These are phyloP conservation scores for Emericellopsis cladophorae DNA, from an alignment of 2,329 filamentous ascomycete species.

Conservation along the genomic window DNA sequence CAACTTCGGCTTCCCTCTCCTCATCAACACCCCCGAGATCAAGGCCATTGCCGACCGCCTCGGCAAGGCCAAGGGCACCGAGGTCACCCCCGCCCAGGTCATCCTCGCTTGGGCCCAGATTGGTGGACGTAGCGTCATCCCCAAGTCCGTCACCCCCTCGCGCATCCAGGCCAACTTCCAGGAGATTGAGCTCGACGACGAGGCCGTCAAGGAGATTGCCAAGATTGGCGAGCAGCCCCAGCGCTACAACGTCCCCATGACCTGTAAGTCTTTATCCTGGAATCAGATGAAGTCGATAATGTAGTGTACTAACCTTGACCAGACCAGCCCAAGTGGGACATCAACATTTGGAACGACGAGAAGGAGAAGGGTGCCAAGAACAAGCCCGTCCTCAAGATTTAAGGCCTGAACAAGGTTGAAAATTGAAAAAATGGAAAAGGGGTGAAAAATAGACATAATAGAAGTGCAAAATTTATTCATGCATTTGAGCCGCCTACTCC, in stretches of 20 bases:
- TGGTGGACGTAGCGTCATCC: constrained; percentile 57
- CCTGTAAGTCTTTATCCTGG: constrained; percentile 18
- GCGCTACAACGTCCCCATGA: constrained; percentile 31
- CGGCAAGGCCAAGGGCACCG: constrained; percentile 17
- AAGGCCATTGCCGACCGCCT: constrained; percentile 40
- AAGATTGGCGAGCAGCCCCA: constrained; percentile 40
- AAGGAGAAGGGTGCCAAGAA: constrained; percentile 35
- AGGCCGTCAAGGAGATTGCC: constrained; percentile 48
- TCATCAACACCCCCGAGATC: constrained; percentile 44
- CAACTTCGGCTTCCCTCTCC: constrained; percentile 28
- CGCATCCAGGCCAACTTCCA: constrained; percentile 61
- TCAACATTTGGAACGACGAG: constrained; percentile 42
- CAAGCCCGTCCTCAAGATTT: constrained; percentile 27
- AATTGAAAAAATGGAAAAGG: no score
- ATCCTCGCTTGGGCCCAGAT: constrained; percentile 45
- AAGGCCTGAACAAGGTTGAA: not conserved
- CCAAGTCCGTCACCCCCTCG: constrained; percentile 57
- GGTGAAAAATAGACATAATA: no score
- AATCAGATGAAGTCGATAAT: not conserved
- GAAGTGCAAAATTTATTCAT: not conserved
- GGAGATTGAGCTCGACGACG: constrained; percentile 47
- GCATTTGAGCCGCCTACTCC: not conserved
- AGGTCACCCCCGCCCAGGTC: constrained; percentile 28
- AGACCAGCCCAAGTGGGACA: constrained; percentile 41
- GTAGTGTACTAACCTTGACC: constrained; percentile 2